Conservation (phyloP, 371 early-diverging fungal genomes). For the Rhizopus microsporus region DNA sequence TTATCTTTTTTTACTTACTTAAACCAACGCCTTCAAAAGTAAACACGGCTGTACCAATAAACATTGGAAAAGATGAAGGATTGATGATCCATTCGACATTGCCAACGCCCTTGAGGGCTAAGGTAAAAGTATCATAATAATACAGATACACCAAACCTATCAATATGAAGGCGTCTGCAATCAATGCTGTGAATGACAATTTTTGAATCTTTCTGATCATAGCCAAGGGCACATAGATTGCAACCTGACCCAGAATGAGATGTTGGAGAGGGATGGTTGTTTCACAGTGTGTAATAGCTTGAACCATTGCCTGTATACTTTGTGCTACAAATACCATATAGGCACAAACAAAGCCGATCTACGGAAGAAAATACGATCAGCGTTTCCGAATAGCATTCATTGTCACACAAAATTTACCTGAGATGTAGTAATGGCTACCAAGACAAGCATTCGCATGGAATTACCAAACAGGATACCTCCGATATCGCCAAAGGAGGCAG, state of each 20-base stretch:
- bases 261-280: constrained; percentile 39
- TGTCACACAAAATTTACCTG: constrained; percentile 52
- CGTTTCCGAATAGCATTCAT: neutral
- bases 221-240: constrained; percentile 77
- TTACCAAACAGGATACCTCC: constrained; percentile 73
- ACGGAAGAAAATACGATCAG: neutral
- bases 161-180: constrained; percentile 85
- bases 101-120: constrained; percentile 61
- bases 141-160: constrained; percentile 79
- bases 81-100: constrained; percentile 71
- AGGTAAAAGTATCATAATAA: constrained; percentile 62
- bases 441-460: constrained; percentile 62
- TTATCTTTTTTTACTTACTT: constrained; percentile 32
- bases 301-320: constrained; percentile 72
- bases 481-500: constrained; percentile 80
- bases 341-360: constrained; percentile 86
- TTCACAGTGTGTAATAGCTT: constrained; percentile 59
- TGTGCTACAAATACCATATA: constrained; percentile 88
- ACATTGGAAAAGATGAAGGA: constrained; percentile 69
- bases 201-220: constrained; percentile 83
- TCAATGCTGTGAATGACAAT: constrained; percentile 73
- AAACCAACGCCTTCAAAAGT: constrained; percentile 90
- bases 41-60: constrained; percentile 88
- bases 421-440: constrained; percentile 68
- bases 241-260: constrained; percentile 71